Conservation (phyloP, 208 protist genomes). For the Entamoeba histolytica region DNA sequence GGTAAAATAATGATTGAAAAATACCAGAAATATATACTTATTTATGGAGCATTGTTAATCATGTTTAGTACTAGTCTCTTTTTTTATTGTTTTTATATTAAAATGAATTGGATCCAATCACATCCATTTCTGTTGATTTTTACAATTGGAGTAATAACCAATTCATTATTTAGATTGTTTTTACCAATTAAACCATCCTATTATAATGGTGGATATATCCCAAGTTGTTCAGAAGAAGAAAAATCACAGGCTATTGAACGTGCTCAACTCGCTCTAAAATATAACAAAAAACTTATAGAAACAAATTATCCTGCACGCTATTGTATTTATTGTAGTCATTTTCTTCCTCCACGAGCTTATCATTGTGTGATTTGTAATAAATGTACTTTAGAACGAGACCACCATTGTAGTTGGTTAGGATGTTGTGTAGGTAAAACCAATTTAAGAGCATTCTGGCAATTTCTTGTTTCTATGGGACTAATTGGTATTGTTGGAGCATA, state of each 20-base stretch:
- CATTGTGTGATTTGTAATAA: constrained; percentile 35
- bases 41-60: not conserved
- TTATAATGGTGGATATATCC: not conserved
- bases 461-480: not conserved
- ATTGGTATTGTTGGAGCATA: not conserved
- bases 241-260: not conserved
- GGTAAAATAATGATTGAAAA: not conserved
- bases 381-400: constrained; percentile 40
- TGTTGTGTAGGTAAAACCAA: not conserved
- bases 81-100: not conserved
- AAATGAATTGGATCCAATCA: not conserved
- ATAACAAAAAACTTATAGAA: not conserved
- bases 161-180: not conserved
- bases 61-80: not conserved
- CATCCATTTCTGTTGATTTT: not conserved
- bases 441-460: not conserved
- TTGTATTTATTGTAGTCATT: not conserved
- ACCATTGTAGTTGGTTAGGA: constrained; percentile 38
- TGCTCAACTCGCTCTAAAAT: not conserved
- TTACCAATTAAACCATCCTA: not conserved
- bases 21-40: not conserved
- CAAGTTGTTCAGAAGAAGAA: not conserved
- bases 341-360: constrained; percentile 21
- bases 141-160: not conserved
- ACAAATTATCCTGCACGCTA: not conserved